Percentiles rank a stretch among this genome's conserved stretches.
Evolutionary conservation across 306 rosid genomes (phyloP).

Genomic region (Comarum palustre): DNA sequence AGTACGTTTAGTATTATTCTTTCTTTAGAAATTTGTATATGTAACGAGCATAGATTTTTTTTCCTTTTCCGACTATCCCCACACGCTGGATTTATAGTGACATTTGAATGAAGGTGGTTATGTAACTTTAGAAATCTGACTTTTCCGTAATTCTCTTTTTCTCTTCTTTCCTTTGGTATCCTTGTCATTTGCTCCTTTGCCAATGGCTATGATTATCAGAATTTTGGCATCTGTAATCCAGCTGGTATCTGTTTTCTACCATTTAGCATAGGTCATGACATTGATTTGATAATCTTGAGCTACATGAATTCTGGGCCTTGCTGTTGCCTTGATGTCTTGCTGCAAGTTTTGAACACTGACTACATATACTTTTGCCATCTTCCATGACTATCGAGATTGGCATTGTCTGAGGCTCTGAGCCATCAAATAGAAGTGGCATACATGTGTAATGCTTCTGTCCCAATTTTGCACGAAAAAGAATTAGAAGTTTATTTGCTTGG

Average conservation of each 20-base stretch:
- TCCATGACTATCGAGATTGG: not conserved
- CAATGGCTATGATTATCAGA: not conserved
- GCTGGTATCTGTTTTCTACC: not conserved
- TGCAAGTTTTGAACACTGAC: not conserved
- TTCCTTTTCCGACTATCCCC: not conserved
- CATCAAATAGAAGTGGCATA: not conserved
- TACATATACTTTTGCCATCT: not conserved
- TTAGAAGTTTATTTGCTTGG: not conserved
- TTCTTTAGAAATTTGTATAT: conserved; percentile 12
- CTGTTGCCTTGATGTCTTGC: not conserved
- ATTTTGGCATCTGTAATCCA: not conserved
- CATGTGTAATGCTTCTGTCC: not conserved
- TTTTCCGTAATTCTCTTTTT: not conserved
- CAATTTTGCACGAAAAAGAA: no score
- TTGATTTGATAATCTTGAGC: not conserved
- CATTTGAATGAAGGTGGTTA: not conserved
- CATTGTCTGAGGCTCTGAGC: not conserved
- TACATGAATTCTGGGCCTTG: not conserved
- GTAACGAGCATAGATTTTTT: not conserved
- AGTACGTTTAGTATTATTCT: conserved; percentile 15
- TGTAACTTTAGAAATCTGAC: conserved; percentile 15
- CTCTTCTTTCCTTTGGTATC: not conserved
- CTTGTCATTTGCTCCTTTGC: conserved; percentile 12
- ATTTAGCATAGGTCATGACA: not conserved
- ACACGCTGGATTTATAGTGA: not conserved